Evolutionary conservation across 2,329 filamentous ascomycete species (phyloP).

Genomic region (Hypoxylon sp.): DNA sequence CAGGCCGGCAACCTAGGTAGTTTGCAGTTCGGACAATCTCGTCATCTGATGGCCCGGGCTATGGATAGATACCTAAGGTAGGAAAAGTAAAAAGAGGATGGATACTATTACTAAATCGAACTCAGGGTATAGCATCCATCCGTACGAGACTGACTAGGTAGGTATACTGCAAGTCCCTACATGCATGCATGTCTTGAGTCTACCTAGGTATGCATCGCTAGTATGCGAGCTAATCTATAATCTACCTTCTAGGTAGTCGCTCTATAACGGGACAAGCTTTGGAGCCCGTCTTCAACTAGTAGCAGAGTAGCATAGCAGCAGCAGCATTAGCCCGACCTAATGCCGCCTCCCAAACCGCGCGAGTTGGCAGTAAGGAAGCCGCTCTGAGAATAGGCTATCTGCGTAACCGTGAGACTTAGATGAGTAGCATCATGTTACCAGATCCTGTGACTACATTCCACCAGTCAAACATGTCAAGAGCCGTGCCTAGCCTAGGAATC

Average conservation of each 20-base stretch:
- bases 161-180: background rate
- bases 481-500: background rate
- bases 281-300: background rate
- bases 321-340: background rate
- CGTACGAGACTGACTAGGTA: background rate
- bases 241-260: background rate
- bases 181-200: background rate
- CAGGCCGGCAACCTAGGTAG: background rate
- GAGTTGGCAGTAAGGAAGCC: background rate
- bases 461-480: background rate
- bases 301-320: no score
- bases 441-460: background rate
- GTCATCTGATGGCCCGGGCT: background rate
- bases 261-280: background rate
- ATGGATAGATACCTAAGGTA: background rate
- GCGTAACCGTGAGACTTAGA: conserved; percentile 3
- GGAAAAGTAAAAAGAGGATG: background rate
- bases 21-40: background rate
- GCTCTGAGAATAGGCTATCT: background rate
- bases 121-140: background rate
- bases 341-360: background rate
- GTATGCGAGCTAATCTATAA: background rate
- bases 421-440: conserved; percentile 7
- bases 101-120: background rate
- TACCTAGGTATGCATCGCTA: background rate